Conservation (phyloP, 179 eudicot species). For the Silene vulgaris region DNA sequence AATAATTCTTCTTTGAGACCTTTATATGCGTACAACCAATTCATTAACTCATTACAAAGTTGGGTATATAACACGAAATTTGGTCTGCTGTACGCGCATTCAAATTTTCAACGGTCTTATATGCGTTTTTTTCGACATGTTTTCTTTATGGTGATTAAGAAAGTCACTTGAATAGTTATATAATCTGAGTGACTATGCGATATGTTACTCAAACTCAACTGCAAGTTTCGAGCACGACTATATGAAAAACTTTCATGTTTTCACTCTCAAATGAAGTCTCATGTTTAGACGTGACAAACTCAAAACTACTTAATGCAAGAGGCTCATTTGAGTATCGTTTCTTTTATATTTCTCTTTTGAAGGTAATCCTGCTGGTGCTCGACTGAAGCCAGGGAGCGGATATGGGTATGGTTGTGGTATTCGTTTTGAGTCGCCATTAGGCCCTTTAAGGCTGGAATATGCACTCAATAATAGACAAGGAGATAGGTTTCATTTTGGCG, state of each 20-base stretch:
- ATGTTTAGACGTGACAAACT: background rate
- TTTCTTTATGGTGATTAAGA: too few relatives aligned
- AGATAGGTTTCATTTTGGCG: conserved; percentile 87
- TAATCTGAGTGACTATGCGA: too few relatives aligned
- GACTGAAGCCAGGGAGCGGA: conserved; percentile 85
- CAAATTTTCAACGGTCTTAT: background rate
- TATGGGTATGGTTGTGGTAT: conserved; percentile 87
- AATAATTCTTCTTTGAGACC: background rate
- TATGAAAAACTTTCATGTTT: background rate
- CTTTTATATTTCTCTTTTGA: background rate
- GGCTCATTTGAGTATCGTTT: background rate
- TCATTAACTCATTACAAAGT: background rate
- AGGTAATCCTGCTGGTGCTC: conserved; percentile 98
- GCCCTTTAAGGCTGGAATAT: conserved; percentile 89
- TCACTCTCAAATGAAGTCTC: background rate
- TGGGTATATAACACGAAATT: background rate
- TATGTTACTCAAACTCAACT: background rate
- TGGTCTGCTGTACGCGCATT: background rate
- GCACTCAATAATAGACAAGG: conserved; percentile 66
- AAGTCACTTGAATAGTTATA: too few relatives aligned
- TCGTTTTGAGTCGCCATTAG: conserved; percentile 90
- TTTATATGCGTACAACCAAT: background rate
- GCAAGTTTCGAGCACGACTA: background rate
- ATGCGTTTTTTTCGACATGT: background rate
- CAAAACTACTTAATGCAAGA: background rate